These are phyloP conservation scores for Pezicula rhizophila DNA, from an alignment of 2,329 filamentous ascomycete species.

Conservation along the genomic window DNA sequence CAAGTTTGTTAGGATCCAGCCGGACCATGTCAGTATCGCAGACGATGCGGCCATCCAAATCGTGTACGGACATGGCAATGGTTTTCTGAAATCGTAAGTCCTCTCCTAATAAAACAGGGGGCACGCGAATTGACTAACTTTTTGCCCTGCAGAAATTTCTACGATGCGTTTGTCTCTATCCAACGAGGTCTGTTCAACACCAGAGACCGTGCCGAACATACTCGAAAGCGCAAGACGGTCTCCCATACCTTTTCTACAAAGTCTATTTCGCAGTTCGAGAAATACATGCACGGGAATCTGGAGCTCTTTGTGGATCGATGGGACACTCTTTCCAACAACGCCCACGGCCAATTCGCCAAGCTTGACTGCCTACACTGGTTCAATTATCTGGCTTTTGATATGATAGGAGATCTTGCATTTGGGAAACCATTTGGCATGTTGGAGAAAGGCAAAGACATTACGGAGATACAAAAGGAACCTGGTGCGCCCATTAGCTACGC, in stretches of 20 bases:
- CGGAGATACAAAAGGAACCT: constrained; percentile 61
- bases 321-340: constrained; percentile 52
- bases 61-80: constrained; percentile 77
- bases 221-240: constrained; percentile 82
- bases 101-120: neutral
- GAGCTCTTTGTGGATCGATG: constrained; percentile 68
- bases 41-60: constrained; percentile 70
- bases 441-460: constrained; percentile 66
- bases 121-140: constrained; percentile 19
- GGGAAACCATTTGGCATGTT: constrained; percentile 82
- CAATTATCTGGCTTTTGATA: constrained; percentile 56
- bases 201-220: constrained; percentile 72
- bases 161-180: constrained; percentile 88
- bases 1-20: constrained; percentile 75
- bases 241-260: constrained; percentile 83
- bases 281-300: constrained; percentile 78
- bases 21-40: constrained; percentile 76
- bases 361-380: constrained; percentile 78
- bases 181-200: constrained; percentile 85
- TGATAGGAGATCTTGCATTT: constrained; percentile 57
- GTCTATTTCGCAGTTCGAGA: constrained; percentile 77
- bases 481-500: constrained; percentile 60
- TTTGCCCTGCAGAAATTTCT: constrained; percentile 62
- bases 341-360: constrained; percentile 44
- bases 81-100: constrained; percentile 61